Evolutionary conservation across 176 grass and related monocot genomes (phyloP).

Genomic region (Thalia dealbata): DNA sequence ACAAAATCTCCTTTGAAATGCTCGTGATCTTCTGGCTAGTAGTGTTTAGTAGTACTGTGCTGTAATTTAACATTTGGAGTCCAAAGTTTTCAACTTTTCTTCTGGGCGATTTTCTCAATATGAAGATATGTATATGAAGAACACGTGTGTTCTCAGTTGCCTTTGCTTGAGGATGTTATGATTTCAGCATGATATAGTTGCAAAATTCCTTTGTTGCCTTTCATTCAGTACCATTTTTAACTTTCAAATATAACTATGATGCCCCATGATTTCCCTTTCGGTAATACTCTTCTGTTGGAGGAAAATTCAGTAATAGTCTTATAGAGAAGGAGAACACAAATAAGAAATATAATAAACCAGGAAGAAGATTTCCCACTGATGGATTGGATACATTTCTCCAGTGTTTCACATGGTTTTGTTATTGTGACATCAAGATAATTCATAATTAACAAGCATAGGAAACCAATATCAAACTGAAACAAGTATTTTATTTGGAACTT

Average conservation of each 20-base stretch:
- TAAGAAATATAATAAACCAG: background rate
- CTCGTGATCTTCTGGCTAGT: background rate
- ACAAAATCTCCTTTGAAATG: background rate
- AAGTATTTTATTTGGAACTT: background rate
- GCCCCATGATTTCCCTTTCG: too few relatives aligned
- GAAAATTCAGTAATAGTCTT: background rate
- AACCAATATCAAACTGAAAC: background rate
- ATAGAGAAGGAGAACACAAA: background rate
- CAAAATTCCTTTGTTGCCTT: background rate
- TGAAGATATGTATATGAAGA: background rate
- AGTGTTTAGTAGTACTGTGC: background rate
- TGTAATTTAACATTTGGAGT: background rate
- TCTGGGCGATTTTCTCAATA: background rate
- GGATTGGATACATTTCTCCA: background rate
- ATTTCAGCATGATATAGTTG: too few relatives aligned
- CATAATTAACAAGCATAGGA: background rate
- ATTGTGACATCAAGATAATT: background rate
- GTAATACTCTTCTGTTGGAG: too few relatives aligned
- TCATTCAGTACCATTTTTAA: background rate
- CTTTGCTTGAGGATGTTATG: too few relatives aligned
- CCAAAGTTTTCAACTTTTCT: background rate
- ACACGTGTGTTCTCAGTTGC: background rate
- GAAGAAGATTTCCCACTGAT: background rate
- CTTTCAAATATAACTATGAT: too few relatives aligned
- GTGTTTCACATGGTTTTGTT: background rate